These are phyloP conservation scores for Fremontodendron californicum DNA, from an alignment of 345 rosid genomes.

Conservation along the genomic window DNA sequence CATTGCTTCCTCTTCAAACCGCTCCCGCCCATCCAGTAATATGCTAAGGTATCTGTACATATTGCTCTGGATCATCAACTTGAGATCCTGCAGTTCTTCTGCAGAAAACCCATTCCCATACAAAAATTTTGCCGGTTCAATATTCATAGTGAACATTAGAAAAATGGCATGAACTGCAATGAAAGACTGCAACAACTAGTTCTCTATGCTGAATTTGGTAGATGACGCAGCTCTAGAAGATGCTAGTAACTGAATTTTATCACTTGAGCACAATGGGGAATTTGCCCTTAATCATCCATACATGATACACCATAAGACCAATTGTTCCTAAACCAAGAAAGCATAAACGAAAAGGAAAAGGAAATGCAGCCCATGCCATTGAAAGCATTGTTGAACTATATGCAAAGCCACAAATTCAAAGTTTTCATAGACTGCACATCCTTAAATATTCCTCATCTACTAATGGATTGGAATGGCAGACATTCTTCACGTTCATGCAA, in stretches of 20 bases:
- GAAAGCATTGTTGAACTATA: not conserved
- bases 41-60: slow-evolving; percentile 92
- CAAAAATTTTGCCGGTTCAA: slow-evolving; percentile 82
- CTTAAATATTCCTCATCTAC: not conserved
- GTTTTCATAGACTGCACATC: not conserved
- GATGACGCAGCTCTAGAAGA: not conserved
- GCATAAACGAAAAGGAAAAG: not conserved
- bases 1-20: slow-evolving; percentile 89
- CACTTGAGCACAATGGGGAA: not conserved
- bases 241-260: not conserved
- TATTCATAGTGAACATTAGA: slow-evolving; percentile 12
- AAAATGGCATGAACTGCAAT: not conserved
- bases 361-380: not conserved
- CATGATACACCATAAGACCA: not conserved
- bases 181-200: not conserved
- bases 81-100: slow-evolving; percentile 84
- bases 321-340: not conserved
- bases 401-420: not conserved
- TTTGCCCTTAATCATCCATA: not conserved
- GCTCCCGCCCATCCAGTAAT: slow-evolving; percentile 91
- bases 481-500: not conserved
- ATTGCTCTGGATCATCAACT: slow-evolving; percentile 96
- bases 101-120: slow-evolving; percentile 75
- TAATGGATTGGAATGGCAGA: not conserved
- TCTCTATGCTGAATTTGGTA: not conserved